Evolutionary conservation across 495 filamentous ascomycete genomes (phyloP), one percentile per base, ranked within the genome.

Genomic region (Pyrenopolyporus hunteri): DNA sequence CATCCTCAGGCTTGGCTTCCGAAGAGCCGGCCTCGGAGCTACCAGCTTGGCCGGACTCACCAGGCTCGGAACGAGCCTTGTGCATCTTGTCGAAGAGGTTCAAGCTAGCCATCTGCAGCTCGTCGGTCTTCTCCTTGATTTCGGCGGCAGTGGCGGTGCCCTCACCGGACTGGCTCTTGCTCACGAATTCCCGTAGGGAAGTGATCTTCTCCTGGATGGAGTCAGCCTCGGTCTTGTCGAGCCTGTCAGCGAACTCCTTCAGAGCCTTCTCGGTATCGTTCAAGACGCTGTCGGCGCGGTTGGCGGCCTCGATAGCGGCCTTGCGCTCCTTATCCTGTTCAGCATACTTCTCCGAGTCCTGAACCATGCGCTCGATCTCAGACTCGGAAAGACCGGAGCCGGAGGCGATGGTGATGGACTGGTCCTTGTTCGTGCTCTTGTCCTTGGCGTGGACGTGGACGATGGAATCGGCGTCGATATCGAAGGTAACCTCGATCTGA

Each of bases 41-140:
- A n/a, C n/a, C n/a, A n/a, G n/a, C n/a, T n/a, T n/a, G n/a, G 51
- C 74, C 50, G 42, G 69, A 57, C 35, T 90, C 83, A 54, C 75
- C 66, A 5, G 75, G 69, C 82, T 93, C 91, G 63, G 76, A 68
- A 63, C 91, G 85, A 44, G 95, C 92, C 83, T 95, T 95, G 87
- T 98, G 94, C 91, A 98, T 96, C 89, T 98, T 97, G 82, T 98
- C 94, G 78, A 98, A 98, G 64, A 98, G 86, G 75, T 88, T 96
- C 80, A 98, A 83, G 79, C 89, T 93, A 57, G 94, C 91, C 71
- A 87, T 90, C 80, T 98, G 95, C 67, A 98, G 87, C 78, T 97
- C 94, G 61, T 98, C 95, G 59, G 88, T 93, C 90, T 98, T 97
- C 80, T 89, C 87, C 87, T 98, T 98, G 72, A 98, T 83, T 74